Percentiles rank a stretch among this genome's conserved stretches.
phyloP scores from a whole-genome alignment of 2,329 filamentous ascomycete species.

The Aspergillus clavatus region DNA sequence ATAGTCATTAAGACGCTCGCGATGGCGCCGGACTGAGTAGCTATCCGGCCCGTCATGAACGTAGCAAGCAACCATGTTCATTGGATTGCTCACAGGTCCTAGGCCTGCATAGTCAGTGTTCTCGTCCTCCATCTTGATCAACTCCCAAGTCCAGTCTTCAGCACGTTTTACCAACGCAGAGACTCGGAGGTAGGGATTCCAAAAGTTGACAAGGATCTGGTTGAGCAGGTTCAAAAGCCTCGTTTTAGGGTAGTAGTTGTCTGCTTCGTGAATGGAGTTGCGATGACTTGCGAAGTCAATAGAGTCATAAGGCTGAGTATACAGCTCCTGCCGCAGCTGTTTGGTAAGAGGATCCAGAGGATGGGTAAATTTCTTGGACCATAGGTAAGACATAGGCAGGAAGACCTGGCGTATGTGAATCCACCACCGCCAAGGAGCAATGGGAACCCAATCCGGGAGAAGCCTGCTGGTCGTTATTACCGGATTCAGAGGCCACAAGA shows the following conservation, averaged over 20 bases:
- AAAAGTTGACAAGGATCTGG: slow-evolving; percentile 72
- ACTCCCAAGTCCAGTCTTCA: slow-evolving; percentile 74
- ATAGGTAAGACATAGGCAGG: slow-evolving; percentile 83
- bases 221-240: slow-evolving; percentile 76
- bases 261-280: slow-evolving; percentile 71
- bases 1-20: slow-evolving; percentile 77
- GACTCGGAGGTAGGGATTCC: slow-evolving; percentile 70
- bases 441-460: slow-evolving; percentile 81
- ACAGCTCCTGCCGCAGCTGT: slow-evolving; percentile 73
- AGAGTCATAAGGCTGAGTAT: slow-evolving; percentile 68
- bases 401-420: slow-evolving; percentile 98
- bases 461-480: slow-evolving; percentile 44
- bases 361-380: slow-evolving; percentile 74
- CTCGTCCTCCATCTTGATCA: slow-evolving; percentile 85
- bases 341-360: slow-evolving; percentile 70
- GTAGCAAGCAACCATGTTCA: slow-evolving; percentile 87
- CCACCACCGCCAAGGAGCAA: slow-evolving; percentile 95
- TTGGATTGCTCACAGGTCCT: slow-evolving; percentile 81
- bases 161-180: slow-evolving; percentile 63
- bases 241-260: slow-evolving; percentile 92
- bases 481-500: slow-evolving; percentile 5
- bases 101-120: slow-evolving; percentile 86
- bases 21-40: slow-evolving; percentile 66
- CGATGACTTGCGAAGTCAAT: slow-evolving; percentile 75
- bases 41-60: slow-evolving; percentile 75